Evolutionary conservation across 768 basidiomycete genomes (phyloP).

Genomic region (Suillus tomentosus): DNA sequence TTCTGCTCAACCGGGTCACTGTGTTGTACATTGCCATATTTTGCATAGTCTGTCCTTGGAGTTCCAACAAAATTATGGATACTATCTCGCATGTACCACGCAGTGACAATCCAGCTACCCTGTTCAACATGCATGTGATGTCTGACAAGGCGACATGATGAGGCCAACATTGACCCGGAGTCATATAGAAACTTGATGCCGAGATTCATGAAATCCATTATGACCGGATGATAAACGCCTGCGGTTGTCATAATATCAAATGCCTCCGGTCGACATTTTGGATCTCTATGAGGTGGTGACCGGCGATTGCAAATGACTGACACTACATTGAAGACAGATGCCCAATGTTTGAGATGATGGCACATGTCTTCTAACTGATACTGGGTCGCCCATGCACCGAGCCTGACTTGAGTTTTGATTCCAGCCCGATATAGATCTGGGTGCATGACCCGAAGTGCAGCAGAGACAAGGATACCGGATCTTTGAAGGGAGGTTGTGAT

Average conservation of each 20-base stretch:
- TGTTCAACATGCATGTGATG: background rate
- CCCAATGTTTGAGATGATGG: background rate
- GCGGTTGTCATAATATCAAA: background rate
- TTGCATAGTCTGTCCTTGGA: no score
- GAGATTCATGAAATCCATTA: background rate
- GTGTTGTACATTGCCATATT: no score
- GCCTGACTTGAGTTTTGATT: background rate
- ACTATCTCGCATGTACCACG: no score
- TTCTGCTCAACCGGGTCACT: no score
- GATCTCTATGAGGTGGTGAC: background rate
- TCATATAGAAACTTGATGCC: background rate
- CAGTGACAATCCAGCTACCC: background rate
- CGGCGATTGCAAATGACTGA: background rate
- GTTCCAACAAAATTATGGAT: no score
- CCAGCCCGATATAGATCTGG: background rate
- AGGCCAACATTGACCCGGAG: background rate
- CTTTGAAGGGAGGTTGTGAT: background rate
- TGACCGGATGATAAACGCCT: background rate
- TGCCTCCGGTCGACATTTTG: background rate
- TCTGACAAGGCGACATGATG: background rate
- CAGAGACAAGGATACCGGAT: background rate
- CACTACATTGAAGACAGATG: background rate
- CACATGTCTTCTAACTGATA: background rate
- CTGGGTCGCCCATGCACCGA: background rate
- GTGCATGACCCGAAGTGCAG: background rate